phyloP scores from a whole-genome alignment of 2,329 filamentous ascomycete species.

The Exserohilum turcica region DNA sequence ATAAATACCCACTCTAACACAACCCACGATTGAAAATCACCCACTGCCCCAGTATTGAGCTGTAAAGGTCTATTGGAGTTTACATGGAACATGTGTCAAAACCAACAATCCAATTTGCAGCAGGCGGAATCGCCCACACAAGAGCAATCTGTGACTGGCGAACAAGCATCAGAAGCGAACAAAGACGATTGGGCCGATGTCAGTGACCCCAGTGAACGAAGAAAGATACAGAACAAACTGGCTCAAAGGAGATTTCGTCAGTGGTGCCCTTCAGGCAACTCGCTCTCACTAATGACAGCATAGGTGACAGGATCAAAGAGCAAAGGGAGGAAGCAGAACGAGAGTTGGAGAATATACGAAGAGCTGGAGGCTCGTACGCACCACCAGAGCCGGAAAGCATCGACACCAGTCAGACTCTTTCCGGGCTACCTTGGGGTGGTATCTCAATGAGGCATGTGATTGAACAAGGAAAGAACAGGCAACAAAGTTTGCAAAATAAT shows the following conservation, averaged over 20 bases:
- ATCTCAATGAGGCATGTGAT: slow-evolving; percentile 64
- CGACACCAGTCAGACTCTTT: slow-evolving; percentile 58
- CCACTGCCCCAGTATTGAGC: background rate
- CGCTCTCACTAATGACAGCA: background rate
- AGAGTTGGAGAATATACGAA: slow-evolving; percentile 65
- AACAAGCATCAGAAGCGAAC: slow-evolving; percentile 25
- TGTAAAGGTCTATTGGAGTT: background rate
- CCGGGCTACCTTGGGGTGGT: slow-evolving; percentile 70
- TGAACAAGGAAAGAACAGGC: slow-evolving; percentile 51
- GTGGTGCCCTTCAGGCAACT: slow-evolving; percentile 48
- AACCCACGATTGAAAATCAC: no score
- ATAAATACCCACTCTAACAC: background rate
- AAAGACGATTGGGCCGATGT: slow-evolving; percentile 72
- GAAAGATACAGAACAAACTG: slow-evolving; percentile 76
- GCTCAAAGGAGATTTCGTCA: slow-evolving; percentile 77
- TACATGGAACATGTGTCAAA: slow-evolving; percentile 28
- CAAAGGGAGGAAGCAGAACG: slow-evolving; percentile 69
- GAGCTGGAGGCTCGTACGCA: slow-evolving; percentile 68
- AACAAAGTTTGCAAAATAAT: slow-evolving; percentile 51
- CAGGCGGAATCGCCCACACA: slow-evolving; percentile 22
- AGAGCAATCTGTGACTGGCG: slow-evolving; percentile 21
- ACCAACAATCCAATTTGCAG: slow-evolving; percentile 21
- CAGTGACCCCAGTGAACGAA: slow-evolving; percentile 70
- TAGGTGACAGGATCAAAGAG: slow-evolving; percentile 73
- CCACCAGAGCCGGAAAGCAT: slow-evolving; percentile 65